Evolutionary conservation across 176 grass and related monocot genomes (phyloP).

Genomic region (Saccharum spontaneum): DNA sequence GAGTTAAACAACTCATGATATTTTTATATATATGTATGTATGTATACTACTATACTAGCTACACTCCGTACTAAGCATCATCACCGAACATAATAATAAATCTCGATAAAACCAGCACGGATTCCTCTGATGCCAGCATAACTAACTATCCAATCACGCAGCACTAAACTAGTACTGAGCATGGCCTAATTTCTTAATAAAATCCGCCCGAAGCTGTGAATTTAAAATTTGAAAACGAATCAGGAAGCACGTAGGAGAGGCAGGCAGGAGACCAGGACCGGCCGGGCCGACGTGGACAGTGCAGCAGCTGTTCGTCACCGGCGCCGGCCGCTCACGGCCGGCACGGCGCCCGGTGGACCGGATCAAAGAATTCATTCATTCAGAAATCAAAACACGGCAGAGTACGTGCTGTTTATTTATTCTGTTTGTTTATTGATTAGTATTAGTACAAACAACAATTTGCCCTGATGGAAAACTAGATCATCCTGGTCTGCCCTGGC

Average conservation of each 20-base stretch:
- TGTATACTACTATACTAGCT: too few species aligned
- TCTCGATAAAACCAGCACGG: not conserved
- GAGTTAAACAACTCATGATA: conserved; percentile 13
- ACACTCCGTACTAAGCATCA: not conserved
- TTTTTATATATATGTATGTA: too few species aligned
- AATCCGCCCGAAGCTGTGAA: not conserved
- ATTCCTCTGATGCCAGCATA: not conserved
- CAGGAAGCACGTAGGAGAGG: not conserved
- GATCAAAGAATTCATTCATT: not conserved
- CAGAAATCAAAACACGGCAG: not conserved
- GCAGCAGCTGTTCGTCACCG: not conserved
- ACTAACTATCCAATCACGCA: conserved; percentile 9
- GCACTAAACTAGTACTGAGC: not conserved
- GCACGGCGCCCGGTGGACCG: not conserved
- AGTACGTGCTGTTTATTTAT: not conserved
- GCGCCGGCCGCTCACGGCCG: conserved; percentile 12
- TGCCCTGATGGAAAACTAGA: not conserved
- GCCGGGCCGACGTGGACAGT: not conserved
- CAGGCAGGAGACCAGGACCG: not conserved
- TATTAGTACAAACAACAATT: not conserved
- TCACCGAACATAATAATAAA: not conserved
- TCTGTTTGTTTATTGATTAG: not conserved
- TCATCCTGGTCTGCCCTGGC: not conserved
- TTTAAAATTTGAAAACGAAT: not conserved
- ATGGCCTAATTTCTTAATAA: not conserved